These are phyloP conservation scores for Backusella sp. DNA, from an alignment of 192 early-diverging fungal species.

Conservation along the genomic window DNA sequence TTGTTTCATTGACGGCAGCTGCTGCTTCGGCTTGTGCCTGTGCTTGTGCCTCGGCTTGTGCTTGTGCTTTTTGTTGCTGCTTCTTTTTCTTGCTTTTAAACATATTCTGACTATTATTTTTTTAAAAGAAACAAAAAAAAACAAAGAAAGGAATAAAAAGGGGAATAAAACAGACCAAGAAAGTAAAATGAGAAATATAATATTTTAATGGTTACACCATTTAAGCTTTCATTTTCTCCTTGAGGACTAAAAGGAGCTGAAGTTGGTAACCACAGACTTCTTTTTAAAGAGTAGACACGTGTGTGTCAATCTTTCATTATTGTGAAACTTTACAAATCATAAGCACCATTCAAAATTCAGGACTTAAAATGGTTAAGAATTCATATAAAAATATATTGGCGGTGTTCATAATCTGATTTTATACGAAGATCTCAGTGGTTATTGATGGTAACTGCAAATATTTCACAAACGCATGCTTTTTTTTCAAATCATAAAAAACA, in stretches of 20 bases:
- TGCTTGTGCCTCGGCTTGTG: neutral
- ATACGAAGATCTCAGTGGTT: neutral
- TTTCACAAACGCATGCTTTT: neutral
- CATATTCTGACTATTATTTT: neutral
- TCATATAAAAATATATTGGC: neutral
- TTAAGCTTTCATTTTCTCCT: constrained; percentile 4
- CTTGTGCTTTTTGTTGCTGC: constrained; percentile 10
- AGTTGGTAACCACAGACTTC: neutral
- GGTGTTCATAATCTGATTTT: neutral
- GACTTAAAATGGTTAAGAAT: neutral
- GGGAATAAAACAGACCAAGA: neutral
- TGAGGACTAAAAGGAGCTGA: neutral
- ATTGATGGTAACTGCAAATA: neutral
- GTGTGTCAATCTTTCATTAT: neutral
- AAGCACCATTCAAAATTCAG: neutral
- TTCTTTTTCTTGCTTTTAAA: constrained; percentile 19
- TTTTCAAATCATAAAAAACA: neutral
- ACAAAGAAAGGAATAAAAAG: neutral
- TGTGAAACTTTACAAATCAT: neutral
- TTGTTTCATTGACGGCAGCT: neutral
- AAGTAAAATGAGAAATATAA: neutral
- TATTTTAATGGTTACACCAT: neutral
- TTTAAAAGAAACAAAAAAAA: no score
- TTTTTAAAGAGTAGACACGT: constrained; percentile 5
- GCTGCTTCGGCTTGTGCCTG: neutral